Base-by-base conservation (phyloP, 2,329 filamentous ascomycete species). In the Ophiosphaerella korrae region DNA sequence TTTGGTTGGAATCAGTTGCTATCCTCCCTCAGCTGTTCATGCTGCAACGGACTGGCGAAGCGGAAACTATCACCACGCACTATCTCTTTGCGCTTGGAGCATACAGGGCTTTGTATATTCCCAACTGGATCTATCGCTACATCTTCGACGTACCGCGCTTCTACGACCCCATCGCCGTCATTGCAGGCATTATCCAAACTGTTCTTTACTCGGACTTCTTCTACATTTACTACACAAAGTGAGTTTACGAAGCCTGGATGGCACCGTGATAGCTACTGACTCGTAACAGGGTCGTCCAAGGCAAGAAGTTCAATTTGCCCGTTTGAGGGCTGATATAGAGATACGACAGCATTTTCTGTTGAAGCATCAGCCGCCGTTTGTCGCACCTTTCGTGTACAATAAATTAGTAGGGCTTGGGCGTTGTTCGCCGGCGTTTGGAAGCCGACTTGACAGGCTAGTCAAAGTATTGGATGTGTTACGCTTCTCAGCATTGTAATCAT, bases 221-320 rank as follows among this genome's bases (percentile, higher is more conserved):
- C 84, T 99, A 92, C 83, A 93, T 99, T 69, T 99, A 99, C 80
- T 99, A 97, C 79, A 96, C 88, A 53, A 97, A 97, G 86, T 88
- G 73, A 74, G 83, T 77, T 8, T 23, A 4, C 23, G 9, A 18
- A 13, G 16, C 41, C 40, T 7, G 2, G 5, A 4, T 11, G 21
- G 21, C 21, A 35, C 32, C 5, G 7, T 5, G 7, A 26, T 1
- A 37, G 18, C 7, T 35, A 45, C 42, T 41, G 14, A 51, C 11
- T 7, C 3, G 12, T 24, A 18, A 11, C 36, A 81, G 78, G 72
- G 78, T 82, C 43, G 62, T 81, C 38, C 79, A 82, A 68, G 79
- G 79, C 59, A 80, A 80, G 72, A 81, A 77, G 56, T 82, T 82
- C 75, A 80, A 80, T 64, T 70, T 82, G 40, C 79, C 79, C 3